Evolutionary conservation across 441 rosid genomes (phyloP).

Genomic region (Croton laevigatus): DNA sequence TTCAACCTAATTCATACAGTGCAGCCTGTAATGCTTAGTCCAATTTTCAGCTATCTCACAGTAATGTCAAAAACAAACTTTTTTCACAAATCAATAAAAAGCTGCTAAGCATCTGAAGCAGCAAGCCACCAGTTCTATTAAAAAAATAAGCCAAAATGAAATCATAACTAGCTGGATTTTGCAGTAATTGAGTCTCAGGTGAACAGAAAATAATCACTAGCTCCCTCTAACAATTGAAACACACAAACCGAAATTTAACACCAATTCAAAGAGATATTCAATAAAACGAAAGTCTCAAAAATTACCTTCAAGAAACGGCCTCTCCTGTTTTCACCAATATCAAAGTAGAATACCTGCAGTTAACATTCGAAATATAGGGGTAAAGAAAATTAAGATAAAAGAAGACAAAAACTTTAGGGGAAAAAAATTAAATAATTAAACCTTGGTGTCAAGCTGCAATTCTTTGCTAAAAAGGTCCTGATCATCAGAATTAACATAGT

Average conservation of each 20-base stretch:
- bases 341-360: slow-evolving; percentile 63
- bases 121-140: too few relatives aligned
- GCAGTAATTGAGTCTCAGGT: neutral
- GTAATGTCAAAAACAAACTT: too few relatives aligned
- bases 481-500: slow-evolving; percentile 84
- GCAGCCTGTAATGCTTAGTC: neutral
- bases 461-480: slow-evolving; percentile 88
- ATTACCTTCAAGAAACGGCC: slow-evolving; percentile 91
- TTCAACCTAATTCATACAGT: neutral
- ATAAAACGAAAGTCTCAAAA: neutral
- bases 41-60: neutral
- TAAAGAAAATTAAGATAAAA: slow-evolving; percentile 2
- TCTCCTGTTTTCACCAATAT: slow-evolving; percentile 78
- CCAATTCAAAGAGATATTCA: neutral
- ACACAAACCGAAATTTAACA: neutral
- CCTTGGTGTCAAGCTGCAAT: slow-evolving; percentile 94
- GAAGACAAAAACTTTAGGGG: neutral
- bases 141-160: neutral
- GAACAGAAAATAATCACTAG: neutral
- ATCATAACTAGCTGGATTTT: neutral
- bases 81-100: too few relatives aligned
- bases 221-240: neutral
- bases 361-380: neutral
- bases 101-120: too few relatives aligned
- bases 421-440: neutral